A percentile compares a stretch with the other conserved stretches of the same genome.
phyloP scores from a whole-genome alignment of 768 basidiomycete genomes.

The Lanmaoa pseudosensibilis region DNA sequence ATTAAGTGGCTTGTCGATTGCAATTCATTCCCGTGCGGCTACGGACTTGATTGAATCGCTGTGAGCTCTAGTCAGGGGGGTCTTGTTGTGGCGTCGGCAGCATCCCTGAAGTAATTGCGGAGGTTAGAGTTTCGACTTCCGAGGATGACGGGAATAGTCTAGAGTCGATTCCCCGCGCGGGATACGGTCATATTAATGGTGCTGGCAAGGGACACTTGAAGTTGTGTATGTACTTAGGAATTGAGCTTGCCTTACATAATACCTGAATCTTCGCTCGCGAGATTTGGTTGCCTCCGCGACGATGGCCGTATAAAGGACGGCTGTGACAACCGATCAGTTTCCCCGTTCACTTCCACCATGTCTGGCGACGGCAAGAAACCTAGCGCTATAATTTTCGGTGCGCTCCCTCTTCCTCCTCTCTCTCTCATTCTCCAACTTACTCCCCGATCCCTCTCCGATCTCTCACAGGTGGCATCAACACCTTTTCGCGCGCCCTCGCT shows the following conservation, averaged over 20 bases:
- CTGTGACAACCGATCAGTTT: constrained; percentile 24
- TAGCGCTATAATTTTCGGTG: constrained; percentile 76
- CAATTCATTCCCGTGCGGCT: background rate
- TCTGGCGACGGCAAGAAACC: constrained; percentile 43
- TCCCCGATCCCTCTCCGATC: constrained; percentile 10
- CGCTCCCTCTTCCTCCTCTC: constrained; percentile 25
- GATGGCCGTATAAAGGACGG: constrained; percentile 26
- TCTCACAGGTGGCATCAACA: constrained; percentile 72
- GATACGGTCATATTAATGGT: background rate
- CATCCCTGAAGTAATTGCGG: too few relatives aligned
- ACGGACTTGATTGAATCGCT: background rate
- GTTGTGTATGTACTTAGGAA: too few relatives aligned
- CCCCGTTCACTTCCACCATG: constrained; percentile 31
- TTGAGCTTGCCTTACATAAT: constrained; percentile 15
- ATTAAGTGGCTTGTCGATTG: constrained; percentile 7
- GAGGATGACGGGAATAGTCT: background rate
- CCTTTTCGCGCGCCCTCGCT: constrained; percentile 71
- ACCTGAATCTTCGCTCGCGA: background rate
- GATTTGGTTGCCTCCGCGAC: constrained; percentile 28
- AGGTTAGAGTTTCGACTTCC: too few relatives aligned
- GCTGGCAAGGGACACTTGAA: background rate
- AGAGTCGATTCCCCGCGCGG: background rate
- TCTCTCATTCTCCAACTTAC: background rate
- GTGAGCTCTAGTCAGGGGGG: too few relatives aligned
- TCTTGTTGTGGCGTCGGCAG: too few relatives aligned